phyloP scores from a whole-genome alignment of 169 alveolate species.

The Eimeria praecox region DNA sequence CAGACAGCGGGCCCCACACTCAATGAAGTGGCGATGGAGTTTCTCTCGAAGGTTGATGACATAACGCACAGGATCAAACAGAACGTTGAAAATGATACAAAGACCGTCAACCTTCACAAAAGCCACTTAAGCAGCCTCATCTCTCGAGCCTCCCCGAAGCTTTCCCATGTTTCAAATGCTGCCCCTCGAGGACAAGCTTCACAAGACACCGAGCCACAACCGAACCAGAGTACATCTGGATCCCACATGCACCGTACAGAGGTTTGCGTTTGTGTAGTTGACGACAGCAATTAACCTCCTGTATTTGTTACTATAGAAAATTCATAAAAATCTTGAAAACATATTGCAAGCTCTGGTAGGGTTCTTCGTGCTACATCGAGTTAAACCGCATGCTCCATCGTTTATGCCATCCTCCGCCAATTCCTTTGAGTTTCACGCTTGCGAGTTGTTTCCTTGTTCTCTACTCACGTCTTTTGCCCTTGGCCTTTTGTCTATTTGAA shows the following conservation, averaged over 20 bases:
- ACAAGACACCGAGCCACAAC: neutral
- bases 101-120: constrained; percentile 8
- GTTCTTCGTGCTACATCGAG: too few species aligned
- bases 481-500: neutral
- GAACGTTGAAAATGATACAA: constrained; percentile 17
- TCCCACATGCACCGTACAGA: neutral
- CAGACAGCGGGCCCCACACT: neutral
- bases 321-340: too few species aligned
- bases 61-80: neutral
- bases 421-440: neutral
- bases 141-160: neutral
- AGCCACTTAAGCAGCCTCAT: neutral
- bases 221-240: neutral
- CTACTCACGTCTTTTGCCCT: neutral
- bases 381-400: too few species aligned
- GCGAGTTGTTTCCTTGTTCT: neutral
- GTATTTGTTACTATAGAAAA: too few species aligned
- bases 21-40: neutral
- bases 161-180: neutral
- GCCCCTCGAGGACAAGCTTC: neutral
- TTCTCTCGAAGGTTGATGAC: neutral
- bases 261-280: neutral
- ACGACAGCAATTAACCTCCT: too few species aligned
- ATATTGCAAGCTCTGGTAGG: too few species aligned
- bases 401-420: too few species aligned